Base-by-base conservation (phyloP, 1,284 basidiomycete genomes). In the Hypsizygus ulmarius region DNA sequence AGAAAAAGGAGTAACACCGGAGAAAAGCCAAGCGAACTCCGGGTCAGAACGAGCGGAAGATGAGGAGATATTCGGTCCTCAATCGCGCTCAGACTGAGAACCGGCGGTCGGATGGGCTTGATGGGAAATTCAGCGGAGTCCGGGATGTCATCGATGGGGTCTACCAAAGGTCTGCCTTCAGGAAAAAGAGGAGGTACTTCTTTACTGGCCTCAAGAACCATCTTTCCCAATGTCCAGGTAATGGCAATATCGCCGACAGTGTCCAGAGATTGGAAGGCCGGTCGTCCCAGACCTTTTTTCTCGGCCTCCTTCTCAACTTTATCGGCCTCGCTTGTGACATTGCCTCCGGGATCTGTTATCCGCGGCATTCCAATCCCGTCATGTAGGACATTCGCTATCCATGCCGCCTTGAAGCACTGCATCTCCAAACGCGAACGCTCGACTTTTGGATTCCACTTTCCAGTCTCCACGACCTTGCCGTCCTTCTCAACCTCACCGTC, bases 401-500 rank as follows among this genome's bases (percentile, higher is more conserved):
- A 99, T 1, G 96, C 95, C 1, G 96, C 93, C 67, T 99, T 99
- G 84, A 99, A 99, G 65, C 97, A 99, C 64, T 99, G 97, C 87
- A 96, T 91, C 70, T 96, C 83, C 51, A 99, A 70, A 28, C 96
- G 81, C 30, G 87, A 80, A 33, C 90, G 69, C 62, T 95, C 93
- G 45, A 97, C 85, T 38, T 79, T 70, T 15, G 82, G 73, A 5
- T 82, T 82, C 81, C 83, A 87, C 59, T 79, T 78, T 1, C 85
- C 85, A 6, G 81, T 76, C 21, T 77, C 77, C 18, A 85, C 78
- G 12, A 84, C 64, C 47, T 79, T 66, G 12, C 83, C 86, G 29
- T 76, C 70, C 55, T 79, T 60, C 54, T 79, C 70, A 9, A 82
- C 71, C 50, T 81, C 74, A 1, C 80, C 82, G 46, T 87, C 84